phyloP scores from a whole-genome alignment of 306 rosid species.

The Lathyrus oleraceus region DNA sequence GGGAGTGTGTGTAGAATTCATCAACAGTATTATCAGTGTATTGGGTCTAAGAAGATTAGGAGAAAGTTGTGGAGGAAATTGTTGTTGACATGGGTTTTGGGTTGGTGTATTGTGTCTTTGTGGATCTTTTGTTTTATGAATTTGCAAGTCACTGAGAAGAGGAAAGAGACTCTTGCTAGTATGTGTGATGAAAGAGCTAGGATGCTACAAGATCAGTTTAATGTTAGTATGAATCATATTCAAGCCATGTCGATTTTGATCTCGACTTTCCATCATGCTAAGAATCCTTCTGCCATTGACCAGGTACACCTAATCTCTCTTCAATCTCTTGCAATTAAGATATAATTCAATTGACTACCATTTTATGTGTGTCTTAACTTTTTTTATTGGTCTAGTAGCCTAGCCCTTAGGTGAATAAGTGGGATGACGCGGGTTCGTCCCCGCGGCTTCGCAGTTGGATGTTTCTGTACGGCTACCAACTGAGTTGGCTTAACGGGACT shows the following conservation, averaged over 20 bases:
- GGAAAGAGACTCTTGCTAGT: conserved; percentile 84
- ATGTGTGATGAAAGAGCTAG: conserved; percentile 99
- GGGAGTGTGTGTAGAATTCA: conserved; percentile 49
- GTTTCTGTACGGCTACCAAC: too few species aligned
- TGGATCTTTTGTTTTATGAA: conserved; percentile 70
- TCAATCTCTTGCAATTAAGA: conserved; percentile 8
- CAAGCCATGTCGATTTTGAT: conserved; percentile 97
- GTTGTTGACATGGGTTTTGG: conserved; percentile 62
- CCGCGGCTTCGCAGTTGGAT: too few species aligned
- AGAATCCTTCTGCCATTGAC: conserved; percentile 84
- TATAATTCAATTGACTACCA: conserved; percentile 12
- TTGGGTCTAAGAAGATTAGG: conserved; percentile 57
- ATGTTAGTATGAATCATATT: conserved; percentile 96
- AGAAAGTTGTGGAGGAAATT: conserved; percentile 65
- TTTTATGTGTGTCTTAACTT: neutral
- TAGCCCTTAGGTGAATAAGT: too few species aligned
- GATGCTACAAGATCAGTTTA: conserved; percentile 97
- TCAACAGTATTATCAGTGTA: conserved; percentile 56
- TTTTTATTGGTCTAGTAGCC: too few species aligned
- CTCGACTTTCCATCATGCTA: conserved; percentile 92
- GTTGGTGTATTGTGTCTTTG: conserved; percentile 54
- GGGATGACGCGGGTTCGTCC: too few species aligned
- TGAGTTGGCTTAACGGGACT: too few species aligned
- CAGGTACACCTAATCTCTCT: conserved; percentile 59
- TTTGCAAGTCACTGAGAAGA: conserved; percentile 73